Conservation (phyloP, 208 protist species). For the Spongospora subterranea region DNA sequence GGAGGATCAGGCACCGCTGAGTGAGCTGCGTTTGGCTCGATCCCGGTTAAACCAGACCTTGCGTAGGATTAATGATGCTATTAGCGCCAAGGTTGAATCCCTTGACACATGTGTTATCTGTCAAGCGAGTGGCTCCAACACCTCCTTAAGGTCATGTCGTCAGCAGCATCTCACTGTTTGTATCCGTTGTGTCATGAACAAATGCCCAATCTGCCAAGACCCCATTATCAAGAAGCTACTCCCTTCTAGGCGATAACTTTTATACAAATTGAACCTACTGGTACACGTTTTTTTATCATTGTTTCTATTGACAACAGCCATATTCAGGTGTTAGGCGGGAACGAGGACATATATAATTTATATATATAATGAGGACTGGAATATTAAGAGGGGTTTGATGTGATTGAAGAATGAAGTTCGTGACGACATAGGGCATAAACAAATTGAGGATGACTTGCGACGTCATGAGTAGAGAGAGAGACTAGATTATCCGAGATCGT, state of each 20-base stretch:
- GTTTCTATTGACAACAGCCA: no score
- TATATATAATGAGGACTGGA: not conserved
- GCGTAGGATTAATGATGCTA: not conserved
- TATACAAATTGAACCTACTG: no score
- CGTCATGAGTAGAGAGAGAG: not conserved
- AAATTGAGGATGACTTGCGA: not conserved
- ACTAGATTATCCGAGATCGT: not conserved
- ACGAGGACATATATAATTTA: not conserved
- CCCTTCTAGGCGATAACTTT: no score
- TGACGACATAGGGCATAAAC: not conserved
- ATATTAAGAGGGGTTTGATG: not conserved
- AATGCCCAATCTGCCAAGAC: conserved; percentile 47
- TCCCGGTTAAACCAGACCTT: conserved; percentile 13
- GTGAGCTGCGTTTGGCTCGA: not conserved
- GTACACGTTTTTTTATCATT: no score
- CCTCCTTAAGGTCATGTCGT: not conserved
- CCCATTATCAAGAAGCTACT: not conserved
- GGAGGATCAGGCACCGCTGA: not conserved
- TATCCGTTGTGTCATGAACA: not conserved
- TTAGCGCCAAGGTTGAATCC: not conserved
- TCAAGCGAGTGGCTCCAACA: not conserved
- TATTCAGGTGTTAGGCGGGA: not conserved
- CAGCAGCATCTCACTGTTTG: conserved; percentile 52
- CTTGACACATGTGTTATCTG: conserved; percentile 49
- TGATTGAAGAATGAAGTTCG: not conserved